Conservation (phyloP, 192 early-diverging fungal genomes). For the Umbelopsis sp. region DNA sequence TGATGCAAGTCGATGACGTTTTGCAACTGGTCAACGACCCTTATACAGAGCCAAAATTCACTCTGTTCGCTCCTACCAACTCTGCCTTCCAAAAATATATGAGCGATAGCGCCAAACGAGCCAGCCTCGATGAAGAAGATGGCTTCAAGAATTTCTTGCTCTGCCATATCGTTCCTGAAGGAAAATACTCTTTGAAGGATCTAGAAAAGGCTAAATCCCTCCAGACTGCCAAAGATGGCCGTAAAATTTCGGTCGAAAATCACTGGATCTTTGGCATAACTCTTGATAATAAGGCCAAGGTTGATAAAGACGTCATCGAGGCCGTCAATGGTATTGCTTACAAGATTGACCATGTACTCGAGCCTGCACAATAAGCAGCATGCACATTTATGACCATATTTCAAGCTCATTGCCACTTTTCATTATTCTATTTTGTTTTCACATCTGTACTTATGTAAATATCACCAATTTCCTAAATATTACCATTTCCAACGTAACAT, state of each 20-base stretch:
- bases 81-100: constrained; percentile 30
- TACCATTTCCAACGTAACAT: no score
- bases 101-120: constrained; percentile 2
- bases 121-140: background rate
- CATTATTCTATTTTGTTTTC: no score
- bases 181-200: constrained; percentile 9
- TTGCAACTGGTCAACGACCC: constrained; percentile 28
- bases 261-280: constrained; percentile 4
- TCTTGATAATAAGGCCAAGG: constrained; percentile 23
- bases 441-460: no score
- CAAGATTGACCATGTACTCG: constrained; percentile 34
- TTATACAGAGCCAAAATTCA: constrained; percentile 26
- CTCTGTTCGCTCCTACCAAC: constrained; percentile 40
- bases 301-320: constrained; percentile 22
- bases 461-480: no score
- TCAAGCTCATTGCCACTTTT: no score
- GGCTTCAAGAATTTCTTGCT: constrained; percentile 29
- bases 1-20: constrained; percentile 32
- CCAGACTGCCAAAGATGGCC: constrained; percentile 14
- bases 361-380: background rate
- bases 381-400: no score
- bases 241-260: constrained; percentile 23
- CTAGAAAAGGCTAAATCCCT: constrained; percentile 21
- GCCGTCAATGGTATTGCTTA: constrained; percentile 41
- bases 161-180: constrained; percentile 35